Conservation (phyloP, 768 basidiomycete genomes). For the Punctularia strigosozonata region DNA sequence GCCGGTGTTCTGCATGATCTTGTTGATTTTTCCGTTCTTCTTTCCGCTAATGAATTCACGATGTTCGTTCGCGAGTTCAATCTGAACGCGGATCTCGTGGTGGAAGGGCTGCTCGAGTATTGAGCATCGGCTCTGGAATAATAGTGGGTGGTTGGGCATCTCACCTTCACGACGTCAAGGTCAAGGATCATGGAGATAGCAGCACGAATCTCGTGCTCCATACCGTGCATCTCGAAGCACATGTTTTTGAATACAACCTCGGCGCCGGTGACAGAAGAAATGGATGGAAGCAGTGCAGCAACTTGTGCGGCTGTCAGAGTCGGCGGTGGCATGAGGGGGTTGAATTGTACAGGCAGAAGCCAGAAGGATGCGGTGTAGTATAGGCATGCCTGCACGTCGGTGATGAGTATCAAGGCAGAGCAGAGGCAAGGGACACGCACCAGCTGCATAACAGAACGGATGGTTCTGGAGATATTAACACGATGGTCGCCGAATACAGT, state of each 20-base stretch:
- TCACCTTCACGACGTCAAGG: constrained; percentile 82
- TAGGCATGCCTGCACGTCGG: constrained; percentile 65
- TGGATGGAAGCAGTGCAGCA: constrained; percentile 73
- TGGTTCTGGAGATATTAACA: constrained; percentile 89
- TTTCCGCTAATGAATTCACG: constrained; percentile 98
- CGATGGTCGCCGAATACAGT: constrained; percentile 90
- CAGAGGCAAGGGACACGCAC: constrained; percentile 36
- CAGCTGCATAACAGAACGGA: constrained; percentile 88
- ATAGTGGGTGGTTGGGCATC: constrained; percentile 7
- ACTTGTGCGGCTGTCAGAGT: constrained; percentile 76
- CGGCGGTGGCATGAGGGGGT: constrained; percentile 76
- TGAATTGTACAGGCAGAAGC: constrained; percentile 90
- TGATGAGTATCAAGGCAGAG: constrained; percentile 14
- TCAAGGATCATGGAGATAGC: constrained; percentile 84
- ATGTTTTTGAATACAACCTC: constrained; percentile 96
- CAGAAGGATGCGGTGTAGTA: constrained; percentile 97
- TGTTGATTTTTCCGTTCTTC: constrained; percentile 99
- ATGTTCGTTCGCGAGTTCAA: constrained; percentile 95
- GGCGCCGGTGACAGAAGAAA: constrained; percentile 78
- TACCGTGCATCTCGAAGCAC: constrained; percentile 94
- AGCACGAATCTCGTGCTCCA: constrained; percentile 81
- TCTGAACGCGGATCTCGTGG: constrained; percentile 96
- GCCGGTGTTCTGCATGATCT: constrained; percentile 95
- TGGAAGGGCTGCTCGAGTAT: constrained; percentile 88
- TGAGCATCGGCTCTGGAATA: not conserved